Evolutionary conservation across 768 basidiomycete genomes (phyloP).

Genomic region (Amanita molliuscula): DNA sequence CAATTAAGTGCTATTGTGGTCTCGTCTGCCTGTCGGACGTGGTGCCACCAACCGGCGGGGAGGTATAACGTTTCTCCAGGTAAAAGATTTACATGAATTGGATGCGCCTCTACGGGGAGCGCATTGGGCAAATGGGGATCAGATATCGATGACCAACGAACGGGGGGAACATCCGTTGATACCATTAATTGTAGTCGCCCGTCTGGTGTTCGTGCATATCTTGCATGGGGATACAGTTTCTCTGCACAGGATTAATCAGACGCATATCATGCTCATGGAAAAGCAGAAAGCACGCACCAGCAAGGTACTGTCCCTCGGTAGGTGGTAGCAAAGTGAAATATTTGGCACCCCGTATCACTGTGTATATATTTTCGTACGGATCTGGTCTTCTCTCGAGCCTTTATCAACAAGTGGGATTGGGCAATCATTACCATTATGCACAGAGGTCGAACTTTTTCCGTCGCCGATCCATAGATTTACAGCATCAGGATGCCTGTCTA

Average conservation of each 20-base stretch:
- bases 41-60: constrained; percentile 93
- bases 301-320: constrained; percentile 75
- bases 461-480: constrained; percentile 93
- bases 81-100: constrained; percentile 53
- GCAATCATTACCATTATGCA: constrained; percentile 66
- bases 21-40: constrained; percentile 62
- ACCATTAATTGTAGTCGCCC: constrained; percentile 20
- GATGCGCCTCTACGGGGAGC: constrained; percentile 44
- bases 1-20: constrained; percentile 71
- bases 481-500: constrained; percentile 68
- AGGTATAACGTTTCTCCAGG: constrained; percentile 81
- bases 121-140: constrained; percentile 41
- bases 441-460: constrained; percentile 63
- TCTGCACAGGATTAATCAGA: constrained; percentile 24
- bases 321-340: constrained; percentile 83
- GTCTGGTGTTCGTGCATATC: constrained; percentile 38
- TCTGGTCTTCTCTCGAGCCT: constrained; percentile 27
- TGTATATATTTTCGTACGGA: constrained; percentile 92
- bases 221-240: constrained; percentile 54
- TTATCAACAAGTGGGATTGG: background rate
- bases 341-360: constrained; percentile 76
- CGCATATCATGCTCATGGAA: background rate
- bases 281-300: constrained; percentile 38
- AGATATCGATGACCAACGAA: constrained; percentile 78
- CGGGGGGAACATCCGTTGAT: constrained; percentile 22